A percentile compares a stretch with the other conserved stretches of the same genome.
Conservation (phyloP, 768 basidiomycete species). For the Chiua virens region DNA sequence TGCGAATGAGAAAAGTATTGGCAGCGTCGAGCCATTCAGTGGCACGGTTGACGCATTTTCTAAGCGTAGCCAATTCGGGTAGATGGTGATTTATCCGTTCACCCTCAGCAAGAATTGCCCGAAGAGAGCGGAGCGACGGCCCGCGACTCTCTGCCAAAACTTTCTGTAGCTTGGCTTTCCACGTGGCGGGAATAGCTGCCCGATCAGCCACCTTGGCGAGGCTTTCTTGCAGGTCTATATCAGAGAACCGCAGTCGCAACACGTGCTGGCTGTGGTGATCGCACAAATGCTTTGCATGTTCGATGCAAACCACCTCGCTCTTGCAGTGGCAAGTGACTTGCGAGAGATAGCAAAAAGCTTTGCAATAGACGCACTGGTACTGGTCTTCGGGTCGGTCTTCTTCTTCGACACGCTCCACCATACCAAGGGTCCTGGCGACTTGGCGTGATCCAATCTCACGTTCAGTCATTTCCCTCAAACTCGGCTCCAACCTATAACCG, state of each 20-base stretch:
- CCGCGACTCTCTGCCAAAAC: conserved; percentile 66
- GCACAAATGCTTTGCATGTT: conserved; percentile 81
- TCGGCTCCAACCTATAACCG: conserved; percentile 71
- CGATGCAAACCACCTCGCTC: conserved; percentile 76
- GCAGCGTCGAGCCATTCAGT: conserved; percentile 89
- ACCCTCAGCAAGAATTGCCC: conserved; percentile 83
- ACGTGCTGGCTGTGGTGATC: conserved; percentile 56
- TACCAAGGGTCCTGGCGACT: conserved; percentile 55
- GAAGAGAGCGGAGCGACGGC: conserved; percentile 74
- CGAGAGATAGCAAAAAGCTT: conserved; percentile 92
- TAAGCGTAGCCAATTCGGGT: conserved; percentile 67
- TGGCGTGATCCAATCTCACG: conserved; percentile 74
- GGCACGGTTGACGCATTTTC: conserved; percentile 77
- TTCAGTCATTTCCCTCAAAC: conserved; percentile 84
- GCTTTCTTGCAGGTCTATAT: conserved; percentile 71
- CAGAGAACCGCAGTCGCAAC: conserved; percentile 79
- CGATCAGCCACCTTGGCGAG: conserved; percentile 65
- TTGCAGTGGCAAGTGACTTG: conserved; percentile 85
- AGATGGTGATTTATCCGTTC: conserved; percentile 80
- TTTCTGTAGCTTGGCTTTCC: conserved; percentile 70
- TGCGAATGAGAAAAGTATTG: conserved; percentile 74
- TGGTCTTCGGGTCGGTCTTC: conserved; percentile 89
- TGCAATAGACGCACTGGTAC: conserved; percentile 93
- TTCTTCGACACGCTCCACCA: conserved; percentile 70
- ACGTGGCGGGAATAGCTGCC: conserved; percentile 70